These are phyloP conservation scores for Osmanthus fragrans DNA, from an alignment of 257 asterid genomes.

Conservation along the genomic window DNA sequence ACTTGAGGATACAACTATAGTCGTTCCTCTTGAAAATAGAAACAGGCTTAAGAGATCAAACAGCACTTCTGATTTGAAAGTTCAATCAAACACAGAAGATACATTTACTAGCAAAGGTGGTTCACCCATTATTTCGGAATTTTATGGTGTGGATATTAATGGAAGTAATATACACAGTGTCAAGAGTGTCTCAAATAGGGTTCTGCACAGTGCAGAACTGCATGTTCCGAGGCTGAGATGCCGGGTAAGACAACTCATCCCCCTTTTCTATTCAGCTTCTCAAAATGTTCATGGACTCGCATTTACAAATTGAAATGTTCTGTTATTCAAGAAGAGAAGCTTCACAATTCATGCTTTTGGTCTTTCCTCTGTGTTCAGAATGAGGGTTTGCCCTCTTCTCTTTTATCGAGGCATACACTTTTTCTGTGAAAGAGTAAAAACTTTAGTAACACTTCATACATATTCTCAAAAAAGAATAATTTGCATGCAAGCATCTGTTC, in stretches of 20 bases:
- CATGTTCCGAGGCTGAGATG: slow-evolving; percentile 79
- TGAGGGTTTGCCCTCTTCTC: slow-evolving; percentile 15
- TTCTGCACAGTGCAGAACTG: slow-evolving; percentile 45
- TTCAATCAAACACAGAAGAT: slow-evolving; percentile 39
- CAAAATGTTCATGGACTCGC: slow-evolving; percentile 5
- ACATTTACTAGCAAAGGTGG: slow-evolving; percentile 35
- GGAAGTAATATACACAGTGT: slow-evolving; percentile 34
- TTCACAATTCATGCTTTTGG: slow-evolving; percentile 4
- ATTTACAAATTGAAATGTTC: background rate
- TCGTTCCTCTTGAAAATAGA: slow-evolving; percentile 33
- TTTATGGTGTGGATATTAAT: slow-evolving; percentile 48
- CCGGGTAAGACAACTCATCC: slow-evolving; percentile 50
- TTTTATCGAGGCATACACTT: slow-evolving; percentile 4
- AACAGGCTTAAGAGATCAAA: slow-evolving; percentile 62
- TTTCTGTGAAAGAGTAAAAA: background rate
- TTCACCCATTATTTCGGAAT: slow-evolving; percentile 47
- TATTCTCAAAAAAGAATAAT: background rate
- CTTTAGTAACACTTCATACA: background rate
- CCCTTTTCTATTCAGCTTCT: slow-evolving; percentile 16
- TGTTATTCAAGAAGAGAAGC: slow-evolving; percentile 16
- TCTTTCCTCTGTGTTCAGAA: slow-evolving; percentile 6
- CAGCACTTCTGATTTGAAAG: slow-evolving; percentile 61
- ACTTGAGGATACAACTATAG: slow-evolving; percentile 31
- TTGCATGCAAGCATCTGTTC: background rate
- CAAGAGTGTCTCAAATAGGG: slow-evolving; percentile 49